Base-by-base conservation (phyloP, 2,329 filamentous ascomycete species). In the Alternaria angustiovoidea region DNA sequence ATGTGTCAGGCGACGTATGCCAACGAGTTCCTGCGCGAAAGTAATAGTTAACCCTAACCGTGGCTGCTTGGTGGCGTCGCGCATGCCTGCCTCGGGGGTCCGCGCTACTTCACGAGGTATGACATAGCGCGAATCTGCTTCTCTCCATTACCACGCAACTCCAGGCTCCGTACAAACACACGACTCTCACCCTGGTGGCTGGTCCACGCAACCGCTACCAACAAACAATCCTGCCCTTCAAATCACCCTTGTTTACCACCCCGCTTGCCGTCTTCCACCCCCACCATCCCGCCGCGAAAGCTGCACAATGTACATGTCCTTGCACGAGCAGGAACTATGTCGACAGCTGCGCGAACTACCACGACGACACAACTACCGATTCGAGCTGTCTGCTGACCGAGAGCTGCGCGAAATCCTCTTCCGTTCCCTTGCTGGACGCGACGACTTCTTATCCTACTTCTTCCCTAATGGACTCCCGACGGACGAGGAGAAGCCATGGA, bases 341-440 rank as follows among this genome's bases (percentile, higher is more conserved):
- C 87, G 91, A 78, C 88, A 92, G 73, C 87, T 99, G 73, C 88
- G 91, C 76, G 87, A 90, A 73, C 87, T 96, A 73, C 94, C 95
- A 57, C 83, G 84, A 68, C 84, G 86, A 67, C 89, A 91, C 82
- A 83, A 86, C 66, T 91, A 92, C 80, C 89, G 91, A 63, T 99
- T 94, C 80, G 89, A 85, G 42, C 84, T 89, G 54, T 82, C 87
- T 47, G 93, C 94, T 54, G 86, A 87, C 64, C 85, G 86, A 61
- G 87, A 91, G 64, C 88, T 99, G 32, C 82, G 96, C 57, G 85
- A 88, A 73, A 88, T 88, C 58, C 89, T 99, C 55, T 99, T 98
- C 81, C 91, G 88, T 82, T 96, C 91, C 54, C 87, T 99, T 70
- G 91, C 92, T 32, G 90, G 88, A 62, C 88, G 91, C 64, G 82